These are phyloP conservation scores for Stagonosporopsis vannaccii DNA, from an alignment of 2,329 filamentous ascomycete genomes.

Conservation along the genomic window DNA sequence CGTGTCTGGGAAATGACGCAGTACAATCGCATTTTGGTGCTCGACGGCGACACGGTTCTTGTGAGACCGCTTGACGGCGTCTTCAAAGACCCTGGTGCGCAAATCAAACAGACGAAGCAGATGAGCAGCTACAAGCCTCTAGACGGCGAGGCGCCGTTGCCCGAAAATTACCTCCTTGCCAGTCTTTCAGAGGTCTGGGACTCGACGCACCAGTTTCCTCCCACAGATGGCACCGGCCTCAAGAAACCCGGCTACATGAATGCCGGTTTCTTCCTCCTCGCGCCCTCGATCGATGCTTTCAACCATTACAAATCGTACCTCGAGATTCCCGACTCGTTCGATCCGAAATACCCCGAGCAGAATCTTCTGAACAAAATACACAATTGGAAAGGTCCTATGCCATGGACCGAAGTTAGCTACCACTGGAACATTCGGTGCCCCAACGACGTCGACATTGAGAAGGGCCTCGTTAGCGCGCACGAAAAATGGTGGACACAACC, in stretches of 20 bases:
- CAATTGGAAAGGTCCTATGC: slow-evolving; percentile 48
- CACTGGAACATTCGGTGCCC: slow-evolving; percentile 51
- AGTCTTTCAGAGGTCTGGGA: slow-evolving; percentile 43
- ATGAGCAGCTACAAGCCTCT: slow-evolving; percentile 15
- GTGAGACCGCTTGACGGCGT: slow-evolving; percentile 41
- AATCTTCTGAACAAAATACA: slow-evolving; percentile 50
- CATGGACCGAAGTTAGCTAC: slow-evolving; percentile 47
- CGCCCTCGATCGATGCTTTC: slow-evolving; percentile 39
- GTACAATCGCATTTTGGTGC: slow-evolving; percentile 44
- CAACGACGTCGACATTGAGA: slow-evolving; percentile 45
- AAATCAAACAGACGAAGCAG: slow-evolving; percentile 23
- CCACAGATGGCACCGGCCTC: slow-evolving; percentile 36
- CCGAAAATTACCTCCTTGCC: slow-evolving; percentile 44
- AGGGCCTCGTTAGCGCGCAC: slow-evolving; percentile 48
- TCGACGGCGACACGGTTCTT: slow-evolving; percentile 49
- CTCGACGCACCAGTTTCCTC: slow-evolving; percentile 45
- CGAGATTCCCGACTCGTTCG: slow-evolving; percentile 40
- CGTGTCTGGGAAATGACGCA: slow-evolving; percentile 50
- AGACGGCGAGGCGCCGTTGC: slow-evolving; percentile 37
- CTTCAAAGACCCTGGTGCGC: slow-evolving; percentile 44
- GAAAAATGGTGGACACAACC: slow-evolving; percentile 52
- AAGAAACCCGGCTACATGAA: slow-evolving; percentile 44
- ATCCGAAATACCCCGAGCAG: slow-evolving; percentile 46
- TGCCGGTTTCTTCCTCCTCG: slow-evolving; percentile 50
- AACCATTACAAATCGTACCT: slow-evolving; percentile 44